These are phyloP conservation scores for Colletotrichum sp. DNA, from an alignment of 2,329 filamentous ascomycete genomes.

Conservation along the genomic window DNA sequence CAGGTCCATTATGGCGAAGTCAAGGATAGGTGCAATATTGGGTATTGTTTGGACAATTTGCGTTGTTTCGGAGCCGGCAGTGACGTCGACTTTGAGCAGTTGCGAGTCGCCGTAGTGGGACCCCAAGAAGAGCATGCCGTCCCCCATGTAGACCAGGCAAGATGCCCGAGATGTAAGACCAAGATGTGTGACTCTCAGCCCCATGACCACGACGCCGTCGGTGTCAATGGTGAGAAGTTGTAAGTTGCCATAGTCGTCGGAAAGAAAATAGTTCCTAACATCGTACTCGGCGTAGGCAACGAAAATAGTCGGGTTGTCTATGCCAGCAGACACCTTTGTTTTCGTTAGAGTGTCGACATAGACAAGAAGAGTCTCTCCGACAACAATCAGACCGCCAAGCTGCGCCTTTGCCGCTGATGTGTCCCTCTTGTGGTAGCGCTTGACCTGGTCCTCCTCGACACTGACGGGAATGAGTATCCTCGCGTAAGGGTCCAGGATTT, in stretches of 20 bases:
- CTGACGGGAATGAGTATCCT: constrained; percentile 68
- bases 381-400: constrained; percentile 72
- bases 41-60: constrained; percentile 75
- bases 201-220: constrained; percentile 68
- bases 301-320: constrained; percentile 82
- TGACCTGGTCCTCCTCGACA: constrained; percentile 57
- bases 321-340: constrained; percentile 64
- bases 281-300: constrained; percentile 92
- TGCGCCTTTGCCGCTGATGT: constrained; percentile 59
- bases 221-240: constrained; percentile 84
- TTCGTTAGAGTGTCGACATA: constrained; percentile 84
- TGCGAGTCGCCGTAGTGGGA: constrained; percentile 95
- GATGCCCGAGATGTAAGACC: constrained; percentile 75
- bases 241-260: constrained; percentile 87
- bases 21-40: constrained; percentile 90
- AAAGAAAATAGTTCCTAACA: constrained; percentile 81
- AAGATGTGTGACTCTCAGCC: constrained; percentile 73
- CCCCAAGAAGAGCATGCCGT: constrained; percentile 80
- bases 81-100: constrained; percentile 65
- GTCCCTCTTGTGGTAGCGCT: constrained; percentile 66
- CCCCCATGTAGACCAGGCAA: constrained; percentile 77
- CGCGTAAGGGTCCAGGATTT: constrained; percentile 60
- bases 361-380: constrained; percentile 81
- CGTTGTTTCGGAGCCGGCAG: constrained; percentile 44
- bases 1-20: constrained; percentile 97